phyloP scores from a whole-genome alignment of 140 eudicot species.

The Senecio squalidus region DNA sequence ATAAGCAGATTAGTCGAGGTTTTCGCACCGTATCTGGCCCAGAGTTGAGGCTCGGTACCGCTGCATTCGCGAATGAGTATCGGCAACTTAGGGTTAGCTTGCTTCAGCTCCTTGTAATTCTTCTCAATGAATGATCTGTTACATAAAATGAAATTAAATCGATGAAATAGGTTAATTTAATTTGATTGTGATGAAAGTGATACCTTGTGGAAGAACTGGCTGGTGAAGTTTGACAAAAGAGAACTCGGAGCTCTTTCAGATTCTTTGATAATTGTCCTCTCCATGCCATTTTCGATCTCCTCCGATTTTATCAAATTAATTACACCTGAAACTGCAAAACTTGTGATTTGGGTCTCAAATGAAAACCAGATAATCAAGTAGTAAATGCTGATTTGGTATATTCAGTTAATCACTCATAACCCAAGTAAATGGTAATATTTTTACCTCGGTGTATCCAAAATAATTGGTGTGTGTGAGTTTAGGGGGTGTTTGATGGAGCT shows the following conservation, averaged over 20 bases:
- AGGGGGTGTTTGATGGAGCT: too few relatives aligned
- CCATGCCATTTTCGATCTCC: conserved; percentile 60
- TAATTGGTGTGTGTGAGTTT: too few relatives aligned
- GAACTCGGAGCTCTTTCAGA: conserved; percentile 73
- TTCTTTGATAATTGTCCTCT: conserved; percentile 55
- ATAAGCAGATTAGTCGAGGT: too few relatives aligned
- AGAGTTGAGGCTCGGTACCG: conserved; percentile 81
- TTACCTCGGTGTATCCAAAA: too few relatives aligned
- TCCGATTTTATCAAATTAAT: too few relatives aligned
- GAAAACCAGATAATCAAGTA: too few relatives aligned
- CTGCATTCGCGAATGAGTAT: conserved; percentile 79
- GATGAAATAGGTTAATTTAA: not conserved
- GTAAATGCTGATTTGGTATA: too few relatives aligned
- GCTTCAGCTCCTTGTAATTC: conserved; percentile 79
- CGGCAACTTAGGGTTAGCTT: conserved; percentile 74
- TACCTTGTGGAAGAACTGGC: conserved; percentile 70
- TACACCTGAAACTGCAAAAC: too few relatives aligned
- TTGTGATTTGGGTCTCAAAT: too few relatives aligned
- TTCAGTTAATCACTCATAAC: too few relatives aligned
- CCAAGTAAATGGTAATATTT: too few relatives aligned
- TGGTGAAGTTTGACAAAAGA: conserved; percentile 68
- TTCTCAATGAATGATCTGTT: conserved; percentile 68
- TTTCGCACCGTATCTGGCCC: conserved; percentile 98
- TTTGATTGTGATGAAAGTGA: not conserved
- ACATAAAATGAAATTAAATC: not conserved